Base-by-base conservation (phyloP, 1,284 basidiomycete species). In the Ganoderma lucidum region DNA sequence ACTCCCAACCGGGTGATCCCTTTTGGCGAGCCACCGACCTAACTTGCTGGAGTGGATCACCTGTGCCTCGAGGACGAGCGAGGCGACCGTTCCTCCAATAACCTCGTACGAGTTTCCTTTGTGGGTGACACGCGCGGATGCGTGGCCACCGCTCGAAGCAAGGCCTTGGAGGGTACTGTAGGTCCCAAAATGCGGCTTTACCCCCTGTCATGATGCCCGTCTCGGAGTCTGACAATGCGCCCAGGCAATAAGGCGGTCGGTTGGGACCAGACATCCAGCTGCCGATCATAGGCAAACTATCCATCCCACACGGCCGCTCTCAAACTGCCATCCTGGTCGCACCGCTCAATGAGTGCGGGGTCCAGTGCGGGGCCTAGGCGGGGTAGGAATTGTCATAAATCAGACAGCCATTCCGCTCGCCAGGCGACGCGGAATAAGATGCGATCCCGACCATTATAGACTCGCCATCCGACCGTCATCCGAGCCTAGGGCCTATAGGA, bases 51-150 rank as follows among this genome's bases (percentile, higher is more conserved):
- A 51, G 12, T 30, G 62, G 45, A 56, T 56, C 53, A 56, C 30
- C 53, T 23, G 53, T 56, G 53, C 53, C 53, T 56, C 53, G 32
- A 56, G 53, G 53, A 32, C 15, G 14, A 14, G 53, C 53, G 53
- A 56, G 53, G 53, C 14, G 30, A 56, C 30, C 30, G 30, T 56
- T 15, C 14, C 53, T 56, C 28, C 14, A 30, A 56, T 56, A 56
- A 56, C 53, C 53, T 30, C 53, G 32, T 17, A 32, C 53, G 30
- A 56, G 53, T 56, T 35, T 14, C 53, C 5, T 56, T 51, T 35
- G 30, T 35, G 5, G 32, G 53, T 56, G 53, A 19, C n/a, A 51
- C 48, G 12, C 48, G 42, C 42, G 42, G 4, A 5, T 19, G 53
- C 30, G 28, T 35, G 32, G 30, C 12, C 30, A 56, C 15, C 14